Base-by-base conservation (phyloP, 495 filamentous ascomycete species). In the Lineolata rhizophorae region DNA sequence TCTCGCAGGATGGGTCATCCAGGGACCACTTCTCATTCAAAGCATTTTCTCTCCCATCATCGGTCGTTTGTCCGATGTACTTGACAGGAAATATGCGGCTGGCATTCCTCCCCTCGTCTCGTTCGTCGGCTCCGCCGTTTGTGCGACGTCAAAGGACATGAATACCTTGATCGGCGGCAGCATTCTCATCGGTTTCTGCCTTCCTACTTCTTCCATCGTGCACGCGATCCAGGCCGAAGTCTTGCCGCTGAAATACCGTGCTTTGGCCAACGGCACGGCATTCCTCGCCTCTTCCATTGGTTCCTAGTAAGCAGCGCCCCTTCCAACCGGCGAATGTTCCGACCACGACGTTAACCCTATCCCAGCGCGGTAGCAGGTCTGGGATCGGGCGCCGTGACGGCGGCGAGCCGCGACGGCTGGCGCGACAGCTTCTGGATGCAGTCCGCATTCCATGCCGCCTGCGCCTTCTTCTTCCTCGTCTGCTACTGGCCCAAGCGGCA, bases 401-500 rank as follows among this genome's bases (percentile, higher is more conserved):
- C 64, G 30, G 36, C 46, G 1, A 48, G 43, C 38, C 29, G 49
- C 1, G 40, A 37, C 0, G 64, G 64, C 13, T 68, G 64, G 64
- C 50, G 64, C 2, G 53, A 56, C 31, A 66, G 66, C 31, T 68
- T 65, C 48, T 67, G 62, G 64, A 65, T 68, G 10, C 64, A 68
- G 45, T 62, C 64, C 0, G 61, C 50, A 1, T 61, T 66, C 38
- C 62, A 65, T 31, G 47, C 47, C 12, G 38, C 50, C 8, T 61
- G 57, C 1, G 44, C 55, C 0, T 12, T 62, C 2, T 61, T 61
- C 3, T 42, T 68, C 12, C 44, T 66, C 11, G 34, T 51, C 25
- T 65, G 64, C 39, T 66, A 66, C 43, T 59, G 50, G 43, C 62
- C 62, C 48, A 54, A 49, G 29, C n/a, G n/a, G n/a, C 37, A 42